Evolutionary conservation across 495 filamentous ascomycete genomes (phyloP), one percentile per base, ranked within the genome.

Genomic region (Hypoxylon fuscum): DNA sequence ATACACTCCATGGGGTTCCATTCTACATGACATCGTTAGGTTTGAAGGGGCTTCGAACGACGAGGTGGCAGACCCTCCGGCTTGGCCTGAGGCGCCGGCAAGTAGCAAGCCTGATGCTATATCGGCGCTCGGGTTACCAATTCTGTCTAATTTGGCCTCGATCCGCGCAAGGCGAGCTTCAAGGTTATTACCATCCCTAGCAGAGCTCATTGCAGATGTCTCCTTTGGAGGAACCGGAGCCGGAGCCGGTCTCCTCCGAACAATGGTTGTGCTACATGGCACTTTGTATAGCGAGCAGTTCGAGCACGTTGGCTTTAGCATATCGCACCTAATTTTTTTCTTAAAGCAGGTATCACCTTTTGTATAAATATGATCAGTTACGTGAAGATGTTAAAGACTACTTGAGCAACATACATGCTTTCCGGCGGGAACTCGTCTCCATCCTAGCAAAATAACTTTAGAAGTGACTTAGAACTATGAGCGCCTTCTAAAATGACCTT

Each of bases 311-410:
- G 72, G 70, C 47, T 68, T 74, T 21, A 72, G 27, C 65, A 65
- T 71, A 48, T 74, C 72, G 55, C 72, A 74, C 32, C 62, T 71
- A 15, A 74, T 70, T 47, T 74, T 74, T 45, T 72, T 74, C 65
- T 65, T 67, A 31, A 72, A 72, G 61, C 72, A 74, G 2, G 71
- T 68, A 43, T 74, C 72, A 40, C 72, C 62, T 65, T 25, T 3
- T 5, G 21, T 18, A 54, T 31, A 1, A 15, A 18, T 1, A 14
- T 10, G 9, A 27, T 65, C 50, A 59, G 38, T 34, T 3, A 40
- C 5, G 10, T 35, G 7, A 14, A 41, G 4, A 34, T 25, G 7
- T 12, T 7, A 22, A 15, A 4, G 32, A 8, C 1, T 35, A 3
- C 27, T 17, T 3, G 35, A 15, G 2, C 12, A 11, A 50, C 62